Evolutionary conservation across 1,284 basidiomycete genomes (phyloP).

Genomic region (Vanrija pseudolonga): DNA sequence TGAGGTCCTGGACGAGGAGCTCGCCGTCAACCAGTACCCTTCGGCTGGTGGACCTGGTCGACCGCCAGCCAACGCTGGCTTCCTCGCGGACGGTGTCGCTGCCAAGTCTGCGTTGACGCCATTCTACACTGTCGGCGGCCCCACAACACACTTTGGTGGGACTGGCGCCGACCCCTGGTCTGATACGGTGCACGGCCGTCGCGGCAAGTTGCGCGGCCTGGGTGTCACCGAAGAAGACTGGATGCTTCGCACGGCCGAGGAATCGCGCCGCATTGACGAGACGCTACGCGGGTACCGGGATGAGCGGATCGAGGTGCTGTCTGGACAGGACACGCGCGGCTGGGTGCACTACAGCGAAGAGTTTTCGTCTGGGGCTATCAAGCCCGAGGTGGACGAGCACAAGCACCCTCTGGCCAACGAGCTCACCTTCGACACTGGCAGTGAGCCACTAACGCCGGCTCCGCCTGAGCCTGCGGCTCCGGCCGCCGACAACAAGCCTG

Average conservation of each 20-base stretch:
- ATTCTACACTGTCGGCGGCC: slow-evolving; percentile 75
- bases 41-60: slow-evolving; percentile 32
- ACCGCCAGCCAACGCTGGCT: slow-evolving; percentile 17
- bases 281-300: slow-evolving; percentile 63
- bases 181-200: slow-evolving; percentile 66
- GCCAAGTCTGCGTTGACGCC: slow-evolving; percentile 38
- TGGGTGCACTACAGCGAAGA: slow-evolving; percentile 36
- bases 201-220: slow-evolving; percentile 52
- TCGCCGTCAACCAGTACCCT: slow-evolving; percentile 26
- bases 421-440: slow-evolving; percentile 13
- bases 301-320: slow-evolving; percentile 56
- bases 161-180: slow-evolving; percentile 77
- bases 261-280: slow-evolving; percentile 60
- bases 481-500: neutral
- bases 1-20: slow-evolving; percentile 70
- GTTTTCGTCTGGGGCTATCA: slow-evolving; percentile 4
- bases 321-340: slow-evolving; percentile 30
- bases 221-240: slow-evolving; percentile 81
- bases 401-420: slow-evolving; percentile 15
- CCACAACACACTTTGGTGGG: slow-evolving; percentile 80
- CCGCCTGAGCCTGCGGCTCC: slow-evolving; percentile 9
- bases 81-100: slow-evolving; percentile 43
- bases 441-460: slow-evolving; percentile 14
- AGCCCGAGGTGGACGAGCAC: neutral
- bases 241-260: slow-evolving; percentile 73